These are phyloP conservation scores for Clarireedia hainanense DNA, from an alignment of 2,329 filamentous ascomycete species.

Conservation along the genomic window DNA sequence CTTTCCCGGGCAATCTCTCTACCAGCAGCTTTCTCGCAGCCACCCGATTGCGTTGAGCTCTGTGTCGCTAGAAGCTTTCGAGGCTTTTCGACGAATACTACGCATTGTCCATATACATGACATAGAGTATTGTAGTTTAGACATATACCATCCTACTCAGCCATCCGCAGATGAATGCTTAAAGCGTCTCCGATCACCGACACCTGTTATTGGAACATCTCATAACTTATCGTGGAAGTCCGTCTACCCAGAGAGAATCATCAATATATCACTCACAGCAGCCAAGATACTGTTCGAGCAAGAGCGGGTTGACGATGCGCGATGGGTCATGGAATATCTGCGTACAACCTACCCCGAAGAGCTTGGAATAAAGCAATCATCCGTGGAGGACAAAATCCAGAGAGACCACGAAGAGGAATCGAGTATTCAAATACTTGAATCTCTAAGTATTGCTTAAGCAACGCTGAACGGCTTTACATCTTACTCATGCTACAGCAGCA, in stretches of 20 bases:
- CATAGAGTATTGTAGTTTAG: not conserved
- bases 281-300: conserved; percentile 21
- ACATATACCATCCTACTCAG: conserved; percentile 19
- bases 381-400: not conserved
- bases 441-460: conserved; percentile 13
- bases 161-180: conserved; percentile 15
- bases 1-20: not conserved
- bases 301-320: conserved; percentile 18
- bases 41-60: not conserved
- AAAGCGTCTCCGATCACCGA: not conserved
- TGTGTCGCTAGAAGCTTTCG: conserved; percentile 1
- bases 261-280: conserved; percentile 18
- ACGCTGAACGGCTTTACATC: not conserved
- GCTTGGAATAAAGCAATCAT: conserved; percentile 15
- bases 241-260: not conserved
- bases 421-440: conserved; percentile 21
- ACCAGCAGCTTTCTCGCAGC: not conserved
- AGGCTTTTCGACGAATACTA: conserved; percentile 1
- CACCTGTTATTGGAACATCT: not conserved
- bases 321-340: conserved; percentile 24
- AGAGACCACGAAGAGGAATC: conserved; percentile 20
- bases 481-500: no score
- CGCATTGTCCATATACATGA: not conserved
- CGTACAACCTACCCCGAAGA: conserved; percentile 18
- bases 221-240: not conserved